Conservation (phyloP, 352 stramenopile genomes). For the Aphanomyces invadans region DNA sequence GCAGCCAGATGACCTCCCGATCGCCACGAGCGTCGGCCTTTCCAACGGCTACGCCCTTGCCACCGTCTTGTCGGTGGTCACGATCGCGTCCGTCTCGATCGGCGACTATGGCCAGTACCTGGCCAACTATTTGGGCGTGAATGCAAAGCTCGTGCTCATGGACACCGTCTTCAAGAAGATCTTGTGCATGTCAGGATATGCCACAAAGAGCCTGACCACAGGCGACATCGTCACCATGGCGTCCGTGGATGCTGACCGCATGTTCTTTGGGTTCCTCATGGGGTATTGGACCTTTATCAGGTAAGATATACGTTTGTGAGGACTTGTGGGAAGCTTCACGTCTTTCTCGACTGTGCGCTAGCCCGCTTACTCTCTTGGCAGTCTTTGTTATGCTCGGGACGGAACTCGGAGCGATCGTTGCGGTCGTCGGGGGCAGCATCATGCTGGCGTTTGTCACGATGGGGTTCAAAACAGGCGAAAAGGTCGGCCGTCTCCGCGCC, state of each 20-base stretch:
- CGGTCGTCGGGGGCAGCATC: slow-evolving; percentile 7
- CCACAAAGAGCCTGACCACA: slow-evolving; percentile 38
- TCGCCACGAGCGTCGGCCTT: slow-evolving; percentile 35
- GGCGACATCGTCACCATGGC: slow-evolving; percentile 38
- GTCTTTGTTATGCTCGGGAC: slow-evolving; percentile 40
- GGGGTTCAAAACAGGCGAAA: slow-evolving; percentile 20
- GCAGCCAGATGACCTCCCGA: neutral
- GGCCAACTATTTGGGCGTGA: slow-evolving; percentile 35
- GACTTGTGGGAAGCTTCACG: no score
- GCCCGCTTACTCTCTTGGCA: slow-evolving; percentile 32
- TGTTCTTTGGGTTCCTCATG: slow-evolving; percentile 41
- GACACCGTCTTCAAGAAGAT: slow-evolving; percentile 57
- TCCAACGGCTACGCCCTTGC: slow-evolving; percentile 42
- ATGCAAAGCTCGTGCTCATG: slow-evolving; percentile 44
- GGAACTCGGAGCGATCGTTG: slow-evolving; percentile 27
- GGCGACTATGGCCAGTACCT: slow-evolving; percentile 49
- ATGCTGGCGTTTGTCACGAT: slow-evolving; percentile 26
- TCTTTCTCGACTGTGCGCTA: neutral
- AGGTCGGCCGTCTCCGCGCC: slow-evolving; percentile 30
- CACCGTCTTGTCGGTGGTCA: slow-evolving; percentile 30
- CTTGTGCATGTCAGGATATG: slow-evolving; percentile 36
- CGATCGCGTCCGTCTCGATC: slow-evolving; percentile 37
- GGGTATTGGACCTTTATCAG: slow-evolving; percentile 43
- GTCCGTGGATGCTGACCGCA: slow-evolving; percentile 36
- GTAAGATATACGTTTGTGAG: neutral